These are phyloP conservation scores for Crithidia fasciculata DNA, from an alignment of 208 protist species.

Conservation along the genomic window DNA sequence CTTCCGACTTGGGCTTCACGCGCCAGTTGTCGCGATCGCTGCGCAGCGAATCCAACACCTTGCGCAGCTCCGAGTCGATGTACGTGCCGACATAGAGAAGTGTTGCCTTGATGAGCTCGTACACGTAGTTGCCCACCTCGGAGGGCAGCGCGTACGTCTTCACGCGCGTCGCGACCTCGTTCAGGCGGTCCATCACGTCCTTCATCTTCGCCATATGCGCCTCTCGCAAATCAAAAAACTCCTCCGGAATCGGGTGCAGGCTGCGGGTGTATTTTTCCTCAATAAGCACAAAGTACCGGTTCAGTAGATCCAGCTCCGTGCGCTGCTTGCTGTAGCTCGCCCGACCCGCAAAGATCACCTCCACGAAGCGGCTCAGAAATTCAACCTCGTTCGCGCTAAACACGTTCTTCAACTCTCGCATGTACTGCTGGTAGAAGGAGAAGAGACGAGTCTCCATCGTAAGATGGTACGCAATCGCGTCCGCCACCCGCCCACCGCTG, in stretches of 20 bases:
- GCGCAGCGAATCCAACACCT: conserved; percentile 68
- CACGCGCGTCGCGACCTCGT: conserved; percentile 65
- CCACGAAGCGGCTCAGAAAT: conserved; percentile 63
- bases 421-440: conserved; percentile 69
- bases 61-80: conserved; percentile 75
- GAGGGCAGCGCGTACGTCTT: conserved; percentile 57
- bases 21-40: conserved; percentile 80
- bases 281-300: conserved; percentile 70
- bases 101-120: conserved; percentile 55
- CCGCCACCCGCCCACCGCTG: conserved; percentile 55
- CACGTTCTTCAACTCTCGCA: conserved; percentile 55
- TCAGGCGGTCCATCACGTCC: conserved; percentile 65
- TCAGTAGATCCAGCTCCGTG: conserved; percentile 67
- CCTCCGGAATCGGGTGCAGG: conserved; percentile 71
- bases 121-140: conserved; percentile 54
- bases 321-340: conserved; percentile 41
- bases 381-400: conserved; percentile 68
- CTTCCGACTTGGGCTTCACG: conserved; percentile 62
- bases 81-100: conserved; percentile 57
- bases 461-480: conserved; percentile 82
- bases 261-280: conserved; percentile 83
- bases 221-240: conserved; percentile 80
- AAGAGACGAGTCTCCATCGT: conserved; percentile 69
- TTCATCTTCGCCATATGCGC: conserved; percentile 87
- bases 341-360: conserved; percentile 69